Evolutionary conservation across 176 grass and related monocot genomes (phyloP), one percentile per base, ranked within the genome.

Genomic region (Pharus latifolius): DNA sequence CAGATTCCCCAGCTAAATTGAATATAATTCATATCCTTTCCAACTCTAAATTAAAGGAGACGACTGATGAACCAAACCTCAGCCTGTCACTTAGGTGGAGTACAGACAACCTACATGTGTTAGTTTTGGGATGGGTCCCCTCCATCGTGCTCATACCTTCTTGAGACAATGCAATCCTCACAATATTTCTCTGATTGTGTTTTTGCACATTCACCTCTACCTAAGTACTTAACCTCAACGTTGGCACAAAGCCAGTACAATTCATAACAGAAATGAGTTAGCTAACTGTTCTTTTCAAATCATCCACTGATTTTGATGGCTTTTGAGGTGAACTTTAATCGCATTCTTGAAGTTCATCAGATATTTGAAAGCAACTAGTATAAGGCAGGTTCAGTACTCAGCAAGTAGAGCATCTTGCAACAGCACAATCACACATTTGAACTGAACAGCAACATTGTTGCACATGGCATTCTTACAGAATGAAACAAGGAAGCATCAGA

Each of bases 51-150:
- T n/a, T n/a, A 56, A 26, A 73, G 50, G 68, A 35, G 48, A 72
- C 48, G 32, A 33, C 18, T 19, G 41, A 73, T 41, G 31, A 42
- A 50, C 23, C 2, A 58, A 5, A 59, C 25, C 31, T 74, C 28
- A 61, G 55, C 54, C 1, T 30, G 25, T 81, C 28, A 54, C 6
- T 51, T 57, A 51, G 17, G 43, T 74, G 70, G 8, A 66, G 24
- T 60, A 50, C 63, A 54, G 27, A 69, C 55, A 82, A 46, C 10
- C 44, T 69, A 61, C 63, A 76, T 76, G 72, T 82, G 72, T 76
- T 59, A 32, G 79, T 67, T 69, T 52, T 31, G 49, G 63, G 44
- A 45, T 3, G 63, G 58, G 14, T 25, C 32, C 55, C 55, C n/a
- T 54, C 67, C 44, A 70, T 52, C 24, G 18, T 70, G 45, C 24